A percentile compares a stretch with the other conserved stretches of the same genome.
Evolutionary conservation across 179 eudicot species (phyloP).

Genomic region (Corrigiola litoralis): DNA sequence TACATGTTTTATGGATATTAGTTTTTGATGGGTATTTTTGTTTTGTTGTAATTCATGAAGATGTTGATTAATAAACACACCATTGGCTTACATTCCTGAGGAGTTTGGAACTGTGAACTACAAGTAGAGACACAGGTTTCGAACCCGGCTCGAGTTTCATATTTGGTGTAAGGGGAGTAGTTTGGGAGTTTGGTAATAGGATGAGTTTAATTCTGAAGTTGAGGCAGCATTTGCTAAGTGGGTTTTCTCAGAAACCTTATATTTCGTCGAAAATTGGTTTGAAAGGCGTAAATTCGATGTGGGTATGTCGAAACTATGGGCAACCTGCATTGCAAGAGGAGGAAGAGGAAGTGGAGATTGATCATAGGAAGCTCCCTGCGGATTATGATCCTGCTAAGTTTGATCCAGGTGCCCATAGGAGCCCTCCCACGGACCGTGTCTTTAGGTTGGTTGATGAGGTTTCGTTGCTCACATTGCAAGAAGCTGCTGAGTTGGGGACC

Average conservation of each 20-base stretch:
- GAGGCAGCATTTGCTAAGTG: conserved; percentile 39
- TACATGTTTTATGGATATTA: too few relatives aligned
- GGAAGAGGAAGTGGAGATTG: conserved; percentile 65
- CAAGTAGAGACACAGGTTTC: too few relatives aligned
- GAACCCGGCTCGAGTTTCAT: too few relatives aligned
- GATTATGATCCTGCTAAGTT: conserved; percentile 83
- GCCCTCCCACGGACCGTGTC: conserved; percentile 73
- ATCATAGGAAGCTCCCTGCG: conserved; percentile 80
- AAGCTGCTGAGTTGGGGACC: conserved; percentile 52
- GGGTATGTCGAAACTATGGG: conserved; percentile 33
- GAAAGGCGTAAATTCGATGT: conserved; percentile 16
- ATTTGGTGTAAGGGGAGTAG: too few relatives aligned
- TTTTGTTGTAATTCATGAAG: too few relatives aligned
- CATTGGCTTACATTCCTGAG: too few relatives aligned
- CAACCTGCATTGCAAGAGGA: conserved; percentile 54
- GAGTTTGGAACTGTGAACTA: too few relatives aligned
- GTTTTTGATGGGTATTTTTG: too few relatives aligned
- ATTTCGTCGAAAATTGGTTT: conserved; percentile 13
- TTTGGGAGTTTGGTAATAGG: background rate
- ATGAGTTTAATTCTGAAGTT: conserved; percentile 52
- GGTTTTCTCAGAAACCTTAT: conserved; percentile 30
- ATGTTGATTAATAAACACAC: too few relatives aligned
- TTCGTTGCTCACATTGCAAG: conserved; percentile 57
- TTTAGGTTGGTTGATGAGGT: conserved; percentile 83
- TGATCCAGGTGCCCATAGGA: conserved; percentile 73